These are phyloP conservation scores for Capsella bursapastoris DNA, from an alignment of 345 rosid genomes.

Conservation along the genomic window DNA sequence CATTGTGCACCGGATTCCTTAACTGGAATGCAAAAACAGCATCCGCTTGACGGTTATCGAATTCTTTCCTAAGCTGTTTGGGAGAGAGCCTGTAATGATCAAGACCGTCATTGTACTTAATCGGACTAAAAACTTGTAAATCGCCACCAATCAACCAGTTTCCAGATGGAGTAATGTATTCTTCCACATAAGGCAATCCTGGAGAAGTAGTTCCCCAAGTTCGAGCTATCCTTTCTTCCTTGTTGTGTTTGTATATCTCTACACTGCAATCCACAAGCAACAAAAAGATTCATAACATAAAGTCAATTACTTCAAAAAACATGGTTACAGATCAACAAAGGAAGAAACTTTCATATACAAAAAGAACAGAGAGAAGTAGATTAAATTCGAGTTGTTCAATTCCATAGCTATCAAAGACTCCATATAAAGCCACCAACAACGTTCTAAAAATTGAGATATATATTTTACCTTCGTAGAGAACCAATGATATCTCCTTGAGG, in stretches of 20 bases:
- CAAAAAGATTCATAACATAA: neutral
- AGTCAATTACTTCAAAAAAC: neutral
- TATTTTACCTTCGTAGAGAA: constrained; percentile 64
- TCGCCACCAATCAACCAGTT: constrained; percentile 98
- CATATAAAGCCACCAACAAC: neutral
- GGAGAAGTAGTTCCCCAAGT: constrained; percentile 96
- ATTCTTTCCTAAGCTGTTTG: constrained; percentile 76
- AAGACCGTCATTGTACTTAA: constrained; percentile 92
- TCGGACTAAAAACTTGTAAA: constrained; percentile 74
- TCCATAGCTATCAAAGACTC: neutral
- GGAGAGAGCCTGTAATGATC: constrained; percentile 96
- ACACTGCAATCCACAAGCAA: constrained; percentile 51
- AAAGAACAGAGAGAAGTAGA: neutral
- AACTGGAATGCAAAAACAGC: constrained; percentile 97
- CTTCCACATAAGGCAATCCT: constrained; percentile 92
- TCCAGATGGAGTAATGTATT: constrained; percentile 71
- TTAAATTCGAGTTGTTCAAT: neutral
- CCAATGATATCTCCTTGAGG: constrained; percentile 71
- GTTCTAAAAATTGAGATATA: neutral
- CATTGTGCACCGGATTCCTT: constrained; percentile 96
- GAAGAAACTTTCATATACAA: neutral
- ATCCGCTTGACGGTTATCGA: constrained; percentile 85
- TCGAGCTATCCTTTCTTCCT: constrained; percentile 91
- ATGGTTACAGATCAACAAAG: neutral
- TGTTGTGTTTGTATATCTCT: constrained; percentile 89